Evolutionary conservation across 2,329 filamentous ascomycete species (phyloP), one percentile per base, ranked within the genome.

Genomic region (Pseudomassariella vexata): DNA sequence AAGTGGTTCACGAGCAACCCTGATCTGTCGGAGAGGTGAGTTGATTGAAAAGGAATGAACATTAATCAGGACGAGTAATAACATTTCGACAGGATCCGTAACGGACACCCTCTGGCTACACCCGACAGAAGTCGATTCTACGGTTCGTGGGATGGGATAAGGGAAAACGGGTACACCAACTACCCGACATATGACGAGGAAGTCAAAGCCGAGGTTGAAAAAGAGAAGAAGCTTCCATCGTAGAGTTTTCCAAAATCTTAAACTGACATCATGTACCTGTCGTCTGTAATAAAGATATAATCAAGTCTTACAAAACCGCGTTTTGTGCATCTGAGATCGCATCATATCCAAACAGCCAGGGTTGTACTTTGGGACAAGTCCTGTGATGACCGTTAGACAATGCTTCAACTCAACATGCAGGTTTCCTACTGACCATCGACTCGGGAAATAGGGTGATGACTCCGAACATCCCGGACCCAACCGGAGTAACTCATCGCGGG

Each of bases 291-390:
- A n/a, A n/a, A n/a, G n/a, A n/a, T n/a, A n/a, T n/a, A n/a, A n/a
- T n/a, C n/a, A n/a, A n/a, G n/a, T n/a, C n/a, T n/a, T n/a, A n/a
- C n/a, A n/a, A n/a, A n/a, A n/a, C n/a, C n/a, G n/a, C n/a, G n/a
- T n/a, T n/a, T n/a, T n/a, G n/a, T n/a, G n/a, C n/a, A n/a, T n/a
- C n/a, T n/a, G n/a, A n/a, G n/a, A n/a, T n/a, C n/a, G 75, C 73
- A 53, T 82, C 72, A 40, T 82, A 82, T 1, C 76, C 74, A 42
- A 75, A 83, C 28, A 83, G 40, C 73, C 76, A 82, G 1, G 70
- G 68, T 50, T 82, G 77, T 0, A 77, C 68, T 20, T 71, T 59
- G 0, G 75, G 76, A 47, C 77, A 81, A 2, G 70, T 76, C 70
- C n/a, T n/a, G n/a, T n/a, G n/a, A n/a, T n/a, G n/a, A n/a, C n/a